Evolutionary conservation across 148 eudicot species (phyloP).

Genomic region (Persicaria maculosa): DNA sequence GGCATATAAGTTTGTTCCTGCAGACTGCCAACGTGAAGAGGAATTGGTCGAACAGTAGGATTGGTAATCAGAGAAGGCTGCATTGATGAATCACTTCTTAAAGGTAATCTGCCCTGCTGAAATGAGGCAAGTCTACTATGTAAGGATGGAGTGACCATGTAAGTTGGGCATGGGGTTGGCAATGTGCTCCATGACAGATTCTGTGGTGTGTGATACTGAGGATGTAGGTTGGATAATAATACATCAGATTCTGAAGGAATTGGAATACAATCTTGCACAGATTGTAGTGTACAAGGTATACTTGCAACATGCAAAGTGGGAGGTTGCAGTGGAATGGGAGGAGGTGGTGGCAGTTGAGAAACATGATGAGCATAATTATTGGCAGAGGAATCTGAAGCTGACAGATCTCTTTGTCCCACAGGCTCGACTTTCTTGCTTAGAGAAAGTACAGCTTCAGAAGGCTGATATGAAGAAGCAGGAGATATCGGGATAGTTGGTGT

Average conservation of each 20-base stretch:
- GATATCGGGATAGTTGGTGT: constrained; percentile 18
- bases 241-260: constrained; percentile 17
- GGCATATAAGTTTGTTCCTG: constrained; percentile 29
- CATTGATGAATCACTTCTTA: constrained; percentile 31
- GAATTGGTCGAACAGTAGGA: constrained; percentile 24
- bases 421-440: constrained; percentile 17
- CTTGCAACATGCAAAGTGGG: constrained; percentile 20
- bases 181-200: constrained; percentile 39
- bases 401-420: constrained; percentile 13
- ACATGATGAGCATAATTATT: constrained; percentile 21
- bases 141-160: constrained; percentile 22
- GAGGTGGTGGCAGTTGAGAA: constrained; percentile 27
- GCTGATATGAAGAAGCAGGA: constrained; percentile 17
- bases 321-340: constrained; percentile 16
- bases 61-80: constrained; percentile 33
- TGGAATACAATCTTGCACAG: constrained; percentile 20
- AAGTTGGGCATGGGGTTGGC: constrained; percentile 39
- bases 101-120: constrained; percentile 45
- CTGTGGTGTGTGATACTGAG: constrained; percentile 35
- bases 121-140: constrained; percentile 30
- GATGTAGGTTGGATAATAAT: constrained; percentile 32
- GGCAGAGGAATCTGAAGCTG: constrained; percentile 21
- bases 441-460: constrained; percentile 17
- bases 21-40: constrained; percentile 35
- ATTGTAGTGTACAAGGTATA: constrained; percentile 23